Evolutionary conservation across 306 rosid species (phyloP), one percentile per base, ranked within the genome.

Genomic region (Clitoria ternatea): DNA sequence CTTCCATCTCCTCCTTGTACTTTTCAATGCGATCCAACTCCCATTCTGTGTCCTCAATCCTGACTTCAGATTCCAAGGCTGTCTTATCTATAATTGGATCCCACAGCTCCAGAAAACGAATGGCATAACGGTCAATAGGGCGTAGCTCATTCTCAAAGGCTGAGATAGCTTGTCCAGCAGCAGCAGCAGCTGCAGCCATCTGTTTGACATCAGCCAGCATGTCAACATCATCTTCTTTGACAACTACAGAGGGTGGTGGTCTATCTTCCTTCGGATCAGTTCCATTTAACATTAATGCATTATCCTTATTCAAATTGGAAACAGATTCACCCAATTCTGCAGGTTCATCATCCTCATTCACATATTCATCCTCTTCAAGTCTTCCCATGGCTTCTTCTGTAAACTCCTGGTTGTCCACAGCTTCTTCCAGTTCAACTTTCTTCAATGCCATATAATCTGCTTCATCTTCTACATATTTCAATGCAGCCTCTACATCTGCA

Each of bases 1-100:
- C 97, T 84, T 94, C 99, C 99, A 94, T 89, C 80, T 94, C 99
- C 59, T 94, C 99, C 90, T 91, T 94, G 79, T 87, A 94, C 85
- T 77, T 89, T 84, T 94, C 99, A 67, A 94, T 86, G 72, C 92
- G 96, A 37, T 94, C 99, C 83, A 94, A 71, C 76, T 94, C 99
- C 99, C 99, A 94, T 74, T 94, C 97, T n/a, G 88, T 85, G 80
- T 94, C 99, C 85, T 91, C 96, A 83, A 89, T 84, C 68, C 92
- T 79, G 59, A 74, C 97, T 87, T 89, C 96, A 74, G 95, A 87
- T 73, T 89, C 95, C 81, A 83, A 80, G 32, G 91, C 88, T 29
- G 92, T 84, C 81, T 94, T 94, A 80, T 91, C 95, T 66, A 87
- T 84, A 73, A 94, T 82, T 55, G 99, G 99, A 81, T 94, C 99